Evolutionary conservation across 2,329 filamentous ascomycete species (phyloP), one percentile per base, ranked within the genome.

Genomic region (Colletotrichum kahawae): DNA sequence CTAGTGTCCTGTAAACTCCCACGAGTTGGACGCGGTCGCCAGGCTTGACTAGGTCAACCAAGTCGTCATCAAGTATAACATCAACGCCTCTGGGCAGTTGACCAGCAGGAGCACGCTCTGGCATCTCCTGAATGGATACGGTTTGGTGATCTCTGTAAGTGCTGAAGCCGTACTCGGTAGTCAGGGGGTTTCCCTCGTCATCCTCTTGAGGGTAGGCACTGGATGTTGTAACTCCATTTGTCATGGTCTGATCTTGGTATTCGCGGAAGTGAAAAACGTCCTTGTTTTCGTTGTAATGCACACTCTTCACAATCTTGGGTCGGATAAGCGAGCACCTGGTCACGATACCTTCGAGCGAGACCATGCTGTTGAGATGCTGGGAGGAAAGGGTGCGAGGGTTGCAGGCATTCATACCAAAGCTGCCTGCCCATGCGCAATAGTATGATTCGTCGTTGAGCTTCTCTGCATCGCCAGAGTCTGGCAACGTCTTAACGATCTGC

Each of bases 91-190:
- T 93, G 75, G 97, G 97, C 77, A 99, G 90, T 87, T 98, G 97
- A 68, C 97, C 97, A 74, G 97, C 96, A 69, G 97, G 97, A 3
- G 97, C 97, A 79, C 96, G 90, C 85, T 99, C 97, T 1, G 97
- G 97, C 97, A 99, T 99, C 87, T 99, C 97, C 85, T 99, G 97
- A 78, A 99, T 98, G 0, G 96, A 98, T 75, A 99, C 95, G 18
- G 95, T 98, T 84, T 99, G 97, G 82, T 99, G 97, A 83, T 99
- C 97, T 81, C 96, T 91, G 85, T 98, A 99, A 66, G 94, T 97
- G 83, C 94, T 97, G 86, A 97, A 96, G 29, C 97, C 97, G 83
- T 98, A 99, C 82, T 99, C 97, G 5, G 97, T 99, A 74, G 95
- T 91, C 24, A 99, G 89, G 4, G 96, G 94, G 82, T 98, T 98